A percentile compares a stretch with the other conserved stretches of the same genome.
phyloP scores from a whole-genome alignment of 2,329 filamentous ascomycete genomes.

The Graphium sp. region DNA sequence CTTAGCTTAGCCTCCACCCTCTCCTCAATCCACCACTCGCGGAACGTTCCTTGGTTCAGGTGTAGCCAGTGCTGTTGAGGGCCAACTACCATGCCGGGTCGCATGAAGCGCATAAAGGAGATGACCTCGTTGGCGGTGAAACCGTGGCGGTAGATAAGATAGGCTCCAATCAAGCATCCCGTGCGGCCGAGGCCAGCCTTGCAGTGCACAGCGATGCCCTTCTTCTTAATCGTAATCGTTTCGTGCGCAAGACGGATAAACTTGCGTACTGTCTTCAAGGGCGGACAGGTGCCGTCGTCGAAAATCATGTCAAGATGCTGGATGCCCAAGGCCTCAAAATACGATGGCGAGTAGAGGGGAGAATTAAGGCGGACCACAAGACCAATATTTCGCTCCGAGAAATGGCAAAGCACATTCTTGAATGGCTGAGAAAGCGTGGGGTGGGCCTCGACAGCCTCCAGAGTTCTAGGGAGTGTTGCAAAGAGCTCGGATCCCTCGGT shows the following conservation, averaged over 20 bases:
- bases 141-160: slow-evolving; percentile 90
- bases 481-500: slow-evolving; percentile 57
- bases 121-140: slow-evolving; percentile 97
- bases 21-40: slow-evolving; percentile 97
- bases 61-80: slow-evolving; percentile 99
- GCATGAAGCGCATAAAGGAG: slow-evolving; percentile 97
- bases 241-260: slow-evolving; percentile 93
- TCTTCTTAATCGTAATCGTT: slow-evolving; percentile 80
- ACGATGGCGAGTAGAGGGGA: slow-evolving; percentile 88
- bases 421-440: slow-evolving; percentile 68
- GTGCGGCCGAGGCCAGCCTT: slow-evolving; percentile 93
- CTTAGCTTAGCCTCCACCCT: slow-evolving; percentile 54
- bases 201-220: slow-evolving; percentile 93
- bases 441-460: slow-evolving; percentile 54
- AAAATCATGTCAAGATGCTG: slow-evolving; percentile 99
- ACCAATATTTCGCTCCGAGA: slow-evolving; percentile 73
- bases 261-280: slow-evolving; percentile 73
- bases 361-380: slow-evolving; percentile 93
- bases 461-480: slow-evolving; percentile 54
- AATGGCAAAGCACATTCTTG: slow-evolving; percentile 90
- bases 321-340: slow-evolving; percentile 89
- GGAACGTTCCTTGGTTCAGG: slow-evolving; percentile 88
- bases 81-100: slow-evolving; percentile 95
- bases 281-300: slow-evolving; percentile 91
- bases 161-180: slow-evolving; percentile 90